A percentile compares a stretch with the other conserved stretches of the same genome.
Conservation (phyloP, 139 green algal genomes). For the Picochlorum costavermella region DNA sequence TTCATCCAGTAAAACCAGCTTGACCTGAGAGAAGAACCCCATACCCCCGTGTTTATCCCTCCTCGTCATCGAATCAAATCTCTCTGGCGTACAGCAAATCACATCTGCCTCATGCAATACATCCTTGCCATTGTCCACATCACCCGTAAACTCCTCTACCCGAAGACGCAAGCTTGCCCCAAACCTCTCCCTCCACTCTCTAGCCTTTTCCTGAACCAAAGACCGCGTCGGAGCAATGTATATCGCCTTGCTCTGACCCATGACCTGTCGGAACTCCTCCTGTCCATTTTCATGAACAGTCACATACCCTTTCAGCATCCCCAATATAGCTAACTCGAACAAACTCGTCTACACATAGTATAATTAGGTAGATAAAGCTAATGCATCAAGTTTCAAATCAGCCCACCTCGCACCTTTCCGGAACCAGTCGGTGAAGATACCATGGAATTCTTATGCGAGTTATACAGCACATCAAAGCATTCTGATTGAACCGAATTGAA, state of each 20-base stretch:
- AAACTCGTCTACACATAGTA: slow-evolving; percentile 51
- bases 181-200: slow-evolving; percentile 66
- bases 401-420: slow-evolving; percentile 53
- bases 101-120: slow-evolving; percentile 66
- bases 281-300: neutral
- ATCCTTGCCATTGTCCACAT: slow-evolving; percentile 27
- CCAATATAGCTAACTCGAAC: slow-evolving; percentile 85
- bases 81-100: slow-evolving; percentile 75
- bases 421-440: slow-evolving; percentile 71
- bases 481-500: slow-evolving; percentile 93
- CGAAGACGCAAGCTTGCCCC: slow-evolving; percentile 31
- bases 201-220: slow-evolving; percentile 71
- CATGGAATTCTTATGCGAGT: slow-evolving; percentile 53
- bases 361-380: too few relatives aligned
- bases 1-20: slow-evolving; percentile 83
- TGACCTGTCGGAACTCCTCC: slow-evolving; percentile 6
- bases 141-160: slow-evolving; percentile 62
- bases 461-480: slow-evolving; percentile 58
- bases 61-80: slow-evolving; percentile 68
- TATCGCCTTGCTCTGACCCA: slow-evolving; percentile 38
- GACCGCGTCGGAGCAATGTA: slow-evolving; percentile 64
- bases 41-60: slow-evolving; percentile 40
- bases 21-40: slow-evolving; percentile 60
- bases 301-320: slow-evolving; percentile 42
- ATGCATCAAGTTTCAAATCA: too few relatives aligned